Percentiles rank a stretch among this genome's conserved stretches.
Evolutionary conservation across 2,329 filamentous ascomycete genomes (phyloP).

Genomic region (Ophiosphaerella korrae): DNA sequence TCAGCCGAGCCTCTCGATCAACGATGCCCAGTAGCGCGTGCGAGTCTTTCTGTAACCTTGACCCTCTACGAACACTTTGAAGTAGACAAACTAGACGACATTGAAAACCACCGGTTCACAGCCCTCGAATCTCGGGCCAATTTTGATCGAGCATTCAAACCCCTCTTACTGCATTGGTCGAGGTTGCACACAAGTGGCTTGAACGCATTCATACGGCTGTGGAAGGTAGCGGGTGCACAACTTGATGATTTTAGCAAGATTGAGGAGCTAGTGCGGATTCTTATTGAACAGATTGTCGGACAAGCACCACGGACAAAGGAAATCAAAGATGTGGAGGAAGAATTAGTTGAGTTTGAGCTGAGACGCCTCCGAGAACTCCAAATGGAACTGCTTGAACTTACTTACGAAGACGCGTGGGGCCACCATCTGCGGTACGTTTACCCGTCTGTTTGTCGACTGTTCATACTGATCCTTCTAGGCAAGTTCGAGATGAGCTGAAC

Average conservation of each 20-base stretch:
- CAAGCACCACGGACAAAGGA: slow-evolving; percentile 81
- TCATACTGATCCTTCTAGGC: slow-evolving; percentile 47
- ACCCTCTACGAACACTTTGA: slow-evolving; percentile 96
- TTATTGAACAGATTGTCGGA: slow-evolving; percentile 88
- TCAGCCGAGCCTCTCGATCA: slow-evolving; percentile 71
- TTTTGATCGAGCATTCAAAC: slow-evolving; percentile 84
- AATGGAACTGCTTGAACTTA: slow-evolving; percentile 88
- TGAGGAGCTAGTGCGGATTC: slow-evolving; percentile 84
- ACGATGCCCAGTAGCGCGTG: slow-evolving; percentile 84
- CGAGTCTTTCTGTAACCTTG: slow-evolving; percentile 83
- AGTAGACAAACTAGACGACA: slow-evolving; percentile 80
- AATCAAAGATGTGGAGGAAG: slow-evolving; percentile 85
- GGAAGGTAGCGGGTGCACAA: slow-evolving; percentile 87
- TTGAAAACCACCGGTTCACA: slow-evolving; percentile 78
- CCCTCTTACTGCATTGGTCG: slow-evolving; percentile 90
- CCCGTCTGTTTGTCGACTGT: neutral
- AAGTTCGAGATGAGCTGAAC: slow-evolving; percentile 89
- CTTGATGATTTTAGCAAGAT: slow-evolving; percentile 92
- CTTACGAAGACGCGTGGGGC: slow-evolving; percentile 95
- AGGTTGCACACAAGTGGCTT: slow-evolving; percentile 83
- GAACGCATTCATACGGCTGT: slow-evolving; percentile 86
- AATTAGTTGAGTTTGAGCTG: slow-evolving; percentile 83
- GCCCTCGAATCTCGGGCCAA: slow-evolving; percentile 75
- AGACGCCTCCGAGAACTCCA: slow-evolving; percentile 79
- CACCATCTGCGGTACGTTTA: slow-evolving; percentile 69